phyloP scores from a whole-genome alignment of 1,284 basidiomycete species.

The Jaminaea rosea region DNA sequence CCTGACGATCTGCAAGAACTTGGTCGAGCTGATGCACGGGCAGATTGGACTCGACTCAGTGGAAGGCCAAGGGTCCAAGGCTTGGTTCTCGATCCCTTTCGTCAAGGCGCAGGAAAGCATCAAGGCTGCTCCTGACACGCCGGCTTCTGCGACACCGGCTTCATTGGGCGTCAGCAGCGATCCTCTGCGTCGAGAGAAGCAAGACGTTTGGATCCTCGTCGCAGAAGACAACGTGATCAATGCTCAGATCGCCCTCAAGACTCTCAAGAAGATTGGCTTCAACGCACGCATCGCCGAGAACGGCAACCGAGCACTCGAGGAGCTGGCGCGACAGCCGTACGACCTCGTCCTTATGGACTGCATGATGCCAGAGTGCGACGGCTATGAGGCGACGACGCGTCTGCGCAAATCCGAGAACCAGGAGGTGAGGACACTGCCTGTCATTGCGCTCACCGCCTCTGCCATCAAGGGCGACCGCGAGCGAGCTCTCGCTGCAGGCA shows the following conservation, averaged over 20 bases:
- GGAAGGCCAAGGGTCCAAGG: constrained; percentile 39
- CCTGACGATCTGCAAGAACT: constrained; percentile 33
- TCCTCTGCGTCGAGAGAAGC: constrained; percentile 23
- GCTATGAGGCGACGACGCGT: constrained; percentile 35
- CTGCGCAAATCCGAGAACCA: constrained; percentile 28
- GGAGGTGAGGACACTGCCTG: constrained; percentile 30
- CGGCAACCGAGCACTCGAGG: constrained; percentile 33
- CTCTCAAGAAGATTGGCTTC: constrained; percentile 42
- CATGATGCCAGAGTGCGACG: constrained; percentile 40
- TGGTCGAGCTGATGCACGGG: constrained; percentile 39
- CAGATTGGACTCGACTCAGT: constrained; percentile 37
- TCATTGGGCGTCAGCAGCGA: constrained; percentile 18
- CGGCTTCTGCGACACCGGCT: neutral
- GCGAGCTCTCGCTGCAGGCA: constrained; percentile 34
- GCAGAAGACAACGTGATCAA: constrained; percentile 44
- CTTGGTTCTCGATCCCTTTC: constrained; percentile 38
- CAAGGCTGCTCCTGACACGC: neutral
- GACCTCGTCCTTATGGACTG: constrained; percentile 35
- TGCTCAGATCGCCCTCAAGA: constrained; percentile 39
- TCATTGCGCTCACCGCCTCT: constrained; percentile 40
- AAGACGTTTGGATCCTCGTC: constrained; percentile 42
- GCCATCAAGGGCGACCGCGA: constrained; percentile 41
- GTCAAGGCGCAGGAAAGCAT: constrained; percentile 17
- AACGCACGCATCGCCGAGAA: constrained; percentile 38
- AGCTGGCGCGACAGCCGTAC: constrained; percentile 27